Evolutionary conservation across 2,329 filamentous ascomycete genomes (phyloP).

Genomic region (Ascochyta koolunga): DNA sequence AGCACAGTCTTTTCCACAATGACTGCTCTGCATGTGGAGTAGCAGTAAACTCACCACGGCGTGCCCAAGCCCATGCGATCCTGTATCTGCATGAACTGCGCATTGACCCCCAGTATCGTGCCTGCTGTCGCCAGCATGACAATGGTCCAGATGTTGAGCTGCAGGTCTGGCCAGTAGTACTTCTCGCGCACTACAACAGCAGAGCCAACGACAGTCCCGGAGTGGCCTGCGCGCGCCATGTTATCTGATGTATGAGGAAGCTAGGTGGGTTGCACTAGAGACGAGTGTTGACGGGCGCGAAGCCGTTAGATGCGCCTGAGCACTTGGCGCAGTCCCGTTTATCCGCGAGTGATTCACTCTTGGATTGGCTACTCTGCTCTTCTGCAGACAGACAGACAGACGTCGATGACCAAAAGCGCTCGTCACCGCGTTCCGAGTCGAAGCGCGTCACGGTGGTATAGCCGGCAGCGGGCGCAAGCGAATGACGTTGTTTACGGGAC

Average conservation of each 20-base stretch:
- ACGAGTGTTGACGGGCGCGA: neutral
- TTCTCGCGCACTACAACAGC: conserved; percentile 55
- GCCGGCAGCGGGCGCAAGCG: conserved; percentile 9
- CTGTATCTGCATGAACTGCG: conserved; percentile 66
- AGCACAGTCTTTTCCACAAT: neutral
- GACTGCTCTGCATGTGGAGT: neutral
- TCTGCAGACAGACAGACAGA: neutral
- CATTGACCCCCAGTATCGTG: conserved; percentile 65
- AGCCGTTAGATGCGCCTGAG: conserved; percentile 9
- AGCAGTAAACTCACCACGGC: conserved; percentile 59
- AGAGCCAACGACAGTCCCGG: conserved; percentile 44
- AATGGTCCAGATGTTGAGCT: conserved; percentile 69
- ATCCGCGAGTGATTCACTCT: conserved; percentile 1
- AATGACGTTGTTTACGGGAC: conserved; percentile 15
- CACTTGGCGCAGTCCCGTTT: conserved; percentile 13
- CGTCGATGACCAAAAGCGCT: neutral
- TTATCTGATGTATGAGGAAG: neutral
- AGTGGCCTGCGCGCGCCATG: conserved; percentile 46
- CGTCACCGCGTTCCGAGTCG: neutral
- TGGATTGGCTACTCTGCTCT: neutral
- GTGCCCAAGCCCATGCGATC: conserved; percentile 60
- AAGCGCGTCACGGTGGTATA: conserved; percentile 2
- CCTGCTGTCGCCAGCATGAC: conserved; percentile 65
- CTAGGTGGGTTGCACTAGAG: neutral
- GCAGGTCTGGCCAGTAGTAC: conserved; percentile 70